A percentile compares a stretch with the other conserved stretches of the same genome.
These are phyloP conservation scores for Calocybe cyanea DNA, from an alignment of 768 basidiomycete genomes.

Conservation along the genomic window DNA sequence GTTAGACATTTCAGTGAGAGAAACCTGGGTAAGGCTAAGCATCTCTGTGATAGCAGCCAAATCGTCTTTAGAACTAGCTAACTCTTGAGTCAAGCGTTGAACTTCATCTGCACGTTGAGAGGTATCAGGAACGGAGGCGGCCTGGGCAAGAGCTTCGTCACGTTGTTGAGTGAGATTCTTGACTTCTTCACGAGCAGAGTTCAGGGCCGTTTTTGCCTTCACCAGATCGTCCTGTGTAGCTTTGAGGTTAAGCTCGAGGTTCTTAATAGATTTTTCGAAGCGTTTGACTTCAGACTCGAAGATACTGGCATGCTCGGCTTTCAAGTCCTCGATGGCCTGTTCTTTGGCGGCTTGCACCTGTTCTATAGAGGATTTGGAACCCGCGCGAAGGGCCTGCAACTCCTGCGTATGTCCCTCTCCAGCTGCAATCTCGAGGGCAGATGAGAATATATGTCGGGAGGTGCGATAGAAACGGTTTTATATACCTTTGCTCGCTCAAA, in stretches of 20 bases:
- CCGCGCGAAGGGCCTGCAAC: slow-evolving; percentile 63
- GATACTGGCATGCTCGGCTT: slow-evolving; percentile 57
- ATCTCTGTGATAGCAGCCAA: slow-evolving; percentile 60
- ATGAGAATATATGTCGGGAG: slow-evolving; percentile 4
- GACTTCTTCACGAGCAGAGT: slow-evolving; percentile 49
- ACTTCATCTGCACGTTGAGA: slow-evolving; percentile 54
- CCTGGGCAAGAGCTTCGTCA: slow-evolving; percentile 54
- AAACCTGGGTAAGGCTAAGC: slow-evolving; percentile 65
- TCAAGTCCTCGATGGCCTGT: slow-evolving; percentile 55
- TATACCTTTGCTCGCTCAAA: slow-evolving; percentile 76
- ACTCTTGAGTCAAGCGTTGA: slow-evolving; percentile 52
- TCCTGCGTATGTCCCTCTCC: slow-evolving; percentile 64
- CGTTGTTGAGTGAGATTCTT: slow-evolving; percentile 58
- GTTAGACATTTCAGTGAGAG: slow-evolving; percentile 64
- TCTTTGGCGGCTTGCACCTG: slow-evolving; percentile 66
- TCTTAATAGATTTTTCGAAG: slow-evolving; percentile 61
- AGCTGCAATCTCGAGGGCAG: slow-evolving; percentile 57
- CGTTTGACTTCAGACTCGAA: slow-evolving; percentile 54
- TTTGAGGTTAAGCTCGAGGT: slow-evolving; percentile 67
- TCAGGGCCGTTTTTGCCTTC: slow-evolving; percentile 64
- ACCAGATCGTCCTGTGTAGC: slow-evolving; percentile 81
- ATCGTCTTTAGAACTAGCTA: slow-evolving; percentile 66
- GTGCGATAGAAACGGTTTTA: slow-evolving; percentile 10
- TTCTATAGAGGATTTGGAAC: slow-evolving; percentile 62
- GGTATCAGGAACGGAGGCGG: slow-evolving; percentile 32